Conservation (phyloP, 2,329 filamentous ascomycete genomes). For the Microsporum canis region DNA sequence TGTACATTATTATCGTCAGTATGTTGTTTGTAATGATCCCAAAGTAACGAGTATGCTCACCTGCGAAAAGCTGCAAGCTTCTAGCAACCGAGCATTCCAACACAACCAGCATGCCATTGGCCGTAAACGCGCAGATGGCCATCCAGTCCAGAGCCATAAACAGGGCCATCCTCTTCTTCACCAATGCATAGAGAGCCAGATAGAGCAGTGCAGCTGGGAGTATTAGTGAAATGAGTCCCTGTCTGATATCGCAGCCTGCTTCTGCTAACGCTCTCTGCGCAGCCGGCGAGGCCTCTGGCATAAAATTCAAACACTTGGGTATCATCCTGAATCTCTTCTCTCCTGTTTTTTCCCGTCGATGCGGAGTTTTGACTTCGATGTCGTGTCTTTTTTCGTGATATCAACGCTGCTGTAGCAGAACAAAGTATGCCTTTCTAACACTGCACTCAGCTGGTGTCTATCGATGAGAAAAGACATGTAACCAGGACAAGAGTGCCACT, state of each 20-base stretch:
- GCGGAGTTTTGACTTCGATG: not conserved
- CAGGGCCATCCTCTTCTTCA: constrained; percentile 8
- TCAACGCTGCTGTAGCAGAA: not conserved
- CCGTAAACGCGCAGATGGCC: constrained; percentile 9
- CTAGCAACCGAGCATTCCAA: constrained; percentile 22
- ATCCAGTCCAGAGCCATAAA: constrained; percentile 11
- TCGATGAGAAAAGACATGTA: not conserved
- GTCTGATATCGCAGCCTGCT: constrained; percentile 6
- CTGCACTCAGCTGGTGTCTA: not conserved
- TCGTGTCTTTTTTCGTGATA: not conserved
- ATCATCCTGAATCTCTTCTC: not conserved
- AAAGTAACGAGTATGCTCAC: constrained; percentile 16
- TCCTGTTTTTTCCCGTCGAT: not conserved
- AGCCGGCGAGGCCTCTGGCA: constrained; percentile 7
- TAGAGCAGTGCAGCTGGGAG: constrained; percentile 15
- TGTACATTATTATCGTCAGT: not conserved
- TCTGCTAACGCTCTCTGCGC: constrained; percentile 7
- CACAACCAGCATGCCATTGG: constrained; percentile 19
- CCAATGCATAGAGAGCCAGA: constrained; percentile 13
- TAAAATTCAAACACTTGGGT: not conserved
- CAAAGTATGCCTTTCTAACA: not conserved
- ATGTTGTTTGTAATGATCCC: not conserved
- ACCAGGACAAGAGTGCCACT: not conserved
- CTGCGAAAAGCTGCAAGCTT: constrained; percentile 26
- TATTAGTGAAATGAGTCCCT: constrained; percentile 10